Conservation (phyloP, 179 eudicot species). For the Sideroxylon spinosum region DNA sequence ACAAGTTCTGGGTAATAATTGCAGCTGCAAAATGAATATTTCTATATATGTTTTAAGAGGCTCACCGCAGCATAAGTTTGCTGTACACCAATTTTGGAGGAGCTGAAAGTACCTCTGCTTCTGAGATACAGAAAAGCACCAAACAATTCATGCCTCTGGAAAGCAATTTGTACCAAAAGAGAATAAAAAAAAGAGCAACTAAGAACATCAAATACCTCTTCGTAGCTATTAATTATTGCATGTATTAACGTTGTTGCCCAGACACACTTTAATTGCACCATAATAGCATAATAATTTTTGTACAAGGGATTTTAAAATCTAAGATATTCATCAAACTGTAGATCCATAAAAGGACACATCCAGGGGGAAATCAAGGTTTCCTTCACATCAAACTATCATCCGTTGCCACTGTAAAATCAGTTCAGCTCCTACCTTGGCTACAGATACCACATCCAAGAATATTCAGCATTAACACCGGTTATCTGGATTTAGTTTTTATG, state of each 20-base stretch:
- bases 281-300: neutral
- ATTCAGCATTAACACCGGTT: neutral
- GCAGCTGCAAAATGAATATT: neutral
- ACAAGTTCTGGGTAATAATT: conserved; percentile 5
- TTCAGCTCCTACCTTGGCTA: neutral
- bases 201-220: neutral
- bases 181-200: neutral
- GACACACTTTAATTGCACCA: neutral
- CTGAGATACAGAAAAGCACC: conserved; percentile 39
- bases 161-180: neutral
- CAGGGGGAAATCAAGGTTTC: neutral
- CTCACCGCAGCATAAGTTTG: conserved; percentile 78
- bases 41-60: conserved; percentile 1
- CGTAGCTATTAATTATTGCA: neutral
- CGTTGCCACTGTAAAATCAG: conserved; percentile 10
- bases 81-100: conserved; percentile 93
- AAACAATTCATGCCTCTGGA: conserved; percentile 2
- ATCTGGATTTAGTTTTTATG: neutral
- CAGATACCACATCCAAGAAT: conserved; percentile 4
- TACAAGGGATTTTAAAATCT: neutral
- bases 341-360: neutral
- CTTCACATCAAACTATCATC: neutral
- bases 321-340: neutral
- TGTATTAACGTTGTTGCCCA: neutral
- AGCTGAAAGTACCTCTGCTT: conserved; percentile 79